Conservation (phyloP, 495 filamentous ascomycete species). For the Talaromyces stipitatus region DNA sequence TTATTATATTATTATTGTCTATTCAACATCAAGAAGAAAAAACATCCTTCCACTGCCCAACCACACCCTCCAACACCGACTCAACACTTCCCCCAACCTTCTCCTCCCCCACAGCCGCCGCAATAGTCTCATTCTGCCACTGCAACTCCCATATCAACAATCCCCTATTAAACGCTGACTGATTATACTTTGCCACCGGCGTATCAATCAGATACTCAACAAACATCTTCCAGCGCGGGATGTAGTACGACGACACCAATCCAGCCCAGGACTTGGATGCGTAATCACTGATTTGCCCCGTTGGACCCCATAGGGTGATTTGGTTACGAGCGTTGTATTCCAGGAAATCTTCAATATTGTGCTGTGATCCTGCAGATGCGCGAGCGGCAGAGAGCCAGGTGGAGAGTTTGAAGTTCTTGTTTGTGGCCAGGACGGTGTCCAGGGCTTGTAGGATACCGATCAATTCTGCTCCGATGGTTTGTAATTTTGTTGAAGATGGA, state of each 20-base stretch:
- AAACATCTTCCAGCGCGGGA: conserved; percentile 41
- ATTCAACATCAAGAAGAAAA: conserved; percentile 10
- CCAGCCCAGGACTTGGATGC: conserved; percentile 44
- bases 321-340: conserved; percentile 48
- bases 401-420: conserved; percentile 34
- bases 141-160: conserved; percentile 28
- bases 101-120: conserved; percentile 6
- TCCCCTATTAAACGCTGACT: conserved; percentile 16
- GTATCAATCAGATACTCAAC: conserved; percentile 34
- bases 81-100: conserved; percentile 8
- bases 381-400: conserved; percentile 36
- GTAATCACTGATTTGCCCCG: conserved; percentile 43
- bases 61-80: conserved; percentile 13
- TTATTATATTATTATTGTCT: neutral
- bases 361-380: conserved; percentile 20
- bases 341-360: conserved; percentile 25
- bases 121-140: conserved; percentile 28
- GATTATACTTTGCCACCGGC: conserved; percentile 20
- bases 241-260: conserved; percentile 40
- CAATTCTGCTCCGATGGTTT: conserved; percentile 19
- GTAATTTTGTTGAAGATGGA: conserved; percentile 11
- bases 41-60: conserved; percentile 14
- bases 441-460: conserved; percentile 28
- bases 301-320: conserved; percentile 47
- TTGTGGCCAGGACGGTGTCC: conserved; percentile 38